These are phyloP conservation scores for Cetraspora pellucida DNA, from an alignment of 192 early-diverging fungal species.

Conservation along the genomic window DNA sequence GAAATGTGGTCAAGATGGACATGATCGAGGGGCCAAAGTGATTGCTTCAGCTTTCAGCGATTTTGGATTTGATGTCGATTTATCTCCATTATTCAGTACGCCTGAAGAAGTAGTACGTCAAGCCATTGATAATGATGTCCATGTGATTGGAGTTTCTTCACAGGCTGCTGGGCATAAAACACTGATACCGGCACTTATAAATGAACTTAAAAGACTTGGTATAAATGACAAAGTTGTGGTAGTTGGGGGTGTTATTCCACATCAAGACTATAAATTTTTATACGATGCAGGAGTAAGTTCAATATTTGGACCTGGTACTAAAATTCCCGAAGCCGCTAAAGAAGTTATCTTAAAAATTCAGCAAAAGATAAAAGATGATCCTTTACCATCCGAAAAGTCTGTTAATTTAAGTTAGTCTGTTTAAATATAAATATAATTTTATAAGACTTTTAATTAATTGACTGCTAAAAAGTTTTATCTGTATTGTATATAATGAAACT, in stretches of 20 bases:
- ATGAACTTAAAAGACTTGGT: conserved; percentile 75
- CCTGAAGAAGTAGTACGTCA: conserved; percentile 87
- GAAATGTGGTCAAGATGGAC: conserved; percentile 94
- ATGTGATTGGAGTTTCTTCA: conserved; percentile 85
- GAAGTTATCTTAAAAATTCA: conserved; percentile 79
- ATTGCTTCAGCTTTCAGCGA: conserved; percentile 89
- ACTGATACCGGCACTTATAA: conserved; percentile 77
- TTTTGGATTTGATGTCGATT: conserved; percentile 90
- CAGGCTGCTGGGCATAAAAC: conserved; percentile 91
- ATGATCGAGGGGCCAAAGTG: conserved; percentile 93
- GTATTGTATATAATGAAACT: too few species aligned
- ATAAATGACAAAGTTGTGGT: conserved; percentile 75
- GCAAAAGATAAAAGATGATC: conserved; percentile 28
- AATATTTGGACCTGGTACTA: conserved; percentile 89
- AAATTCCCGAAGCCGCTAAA: conserved; percentile 80
- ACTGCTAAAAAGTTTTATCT: too few species aligned
- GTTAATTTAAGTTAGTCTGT: too few species aligned
- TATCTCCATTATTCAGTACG: conserved; percentile 88
- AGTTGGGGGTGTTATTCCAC: conserved; percentile 85
- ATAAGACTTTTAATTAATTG: too few species aligned
- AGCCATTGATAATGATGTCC: conserved; percentile 88
- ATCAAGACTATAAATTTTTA: conserved; percentile 85
- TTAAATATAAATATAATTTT: too few species aligned
- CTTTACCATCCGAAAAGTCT: too few species aligned
- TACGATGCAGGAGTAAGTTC: conserved; percentile 76